A percentile compares a stretch with the other conserved stretches of the same genome.
phyloP scores from a whole-genome alignment of 371 early-diverging fungal species.

The Capniomyces stellatus region DNA sequence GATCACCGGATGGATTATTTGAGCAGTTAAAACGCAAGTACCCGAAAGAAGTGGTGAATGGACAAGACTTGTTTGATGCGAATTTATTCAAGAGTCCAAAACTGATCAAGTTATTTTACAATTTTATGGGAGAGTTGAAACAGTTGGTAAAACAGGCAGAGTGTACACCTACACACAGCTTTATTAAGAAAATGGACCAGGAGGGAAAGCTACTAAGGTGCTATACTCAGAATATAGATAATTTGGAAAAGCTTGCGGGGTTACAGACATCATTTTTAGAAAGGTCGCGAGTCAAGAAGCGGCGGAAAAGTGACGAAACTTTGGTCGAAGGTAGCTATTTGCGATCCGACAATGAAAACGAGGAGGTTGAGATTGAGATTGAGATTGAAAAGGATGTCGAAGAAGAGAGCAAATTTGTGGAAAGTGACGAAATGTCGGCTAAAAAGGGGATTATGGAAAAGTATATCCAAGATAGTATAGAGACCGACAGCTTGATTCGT shows the following conservation, averaged over 20 bases:
- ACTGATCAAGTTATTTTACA: slow-evolving; percentile 71
- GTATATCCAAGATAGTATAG: neutral
- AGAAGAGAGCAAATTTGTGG: neutral
- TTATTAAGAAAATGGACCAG: slow-evolving; percentile 59
- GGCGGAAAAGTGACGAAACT: neutral
- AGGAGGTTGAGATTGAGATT: neutral
- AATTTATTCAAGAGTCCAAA: slow-evolving; percentile 50
- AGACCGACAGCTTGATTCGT: too few species aligned
- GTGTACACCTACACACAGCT: slow-evolving; percentile 77
- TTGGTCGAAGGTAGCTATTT: neutral
- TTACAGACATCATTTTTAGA: slow-evolving; percentile 16
- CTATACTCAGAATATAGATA: slow-evolving; percentile 96
- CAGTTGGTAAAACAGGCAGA: slow-evolving; percentile 45
- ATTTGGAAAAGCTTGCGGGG: slow-evolving; percentile 46
- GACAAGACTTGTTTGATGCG: slow-evolving; percentile 93
- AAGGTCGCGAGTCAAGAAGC: neutral
- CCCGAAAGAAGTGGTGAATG: slow-evolving; percentile 48
- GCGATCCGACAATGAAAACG: too few species aligned
- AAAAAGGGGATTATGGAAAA: neutral
- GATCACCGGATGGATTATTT: slow-evolving; percentile 65
- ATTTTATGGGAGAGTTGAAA: slow-evolving; percentile 92
- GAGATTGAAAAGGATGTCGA: neutral
- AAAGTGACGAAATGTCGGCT: neutral
- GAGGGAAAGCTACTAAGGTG: slow-evolving; percentile 62
- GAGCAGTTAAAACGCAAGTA: slow-evolving; percentile 51